A percentile compares a stretch with the other conserved stretches of the same genome.
These are phyloP conservation scores for Prinsepia uniflora DNA, from an alignment of 306 rosid species.

Conservation along the genomic window DNA sequence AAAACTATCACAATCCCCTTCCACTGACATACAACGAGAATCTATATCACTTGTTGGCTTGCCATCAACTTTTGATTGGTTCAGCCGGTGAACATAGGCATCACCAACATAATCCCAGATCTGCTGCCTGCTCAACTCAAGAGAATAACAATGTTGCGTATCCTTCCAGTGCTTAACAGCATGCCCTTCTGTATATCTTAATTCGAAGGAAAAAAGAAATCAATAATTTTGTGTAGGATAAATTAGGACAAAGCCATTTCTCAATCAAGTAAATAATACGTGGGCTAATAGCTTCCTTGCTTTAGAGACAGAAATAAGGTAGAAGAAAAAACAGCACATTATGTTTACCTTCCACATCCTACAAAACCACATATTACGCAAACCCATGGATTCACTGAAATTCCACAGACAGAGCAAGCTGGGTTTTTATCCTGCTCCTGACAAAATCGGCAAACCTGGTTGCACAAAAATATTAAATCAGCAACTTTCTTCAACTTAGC, in stretches of 20 bases:
- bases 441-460: conserved; percentile 82
- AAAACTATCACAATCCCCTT: conserved; percentile 68
- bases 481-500: conserved; percentile 21
- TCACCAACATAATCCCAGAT: conserved; percentile 97
- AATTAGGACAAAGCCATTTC: background rate
- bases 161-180: conserved; percentile 82
- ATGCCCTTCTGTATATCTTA: conserved; percentile 92
- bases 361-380: conserved; percentile 91
- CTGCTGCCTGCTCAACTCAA: conserved; percentile 80
- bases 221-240: background rate
- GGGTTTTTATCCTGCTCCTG: conserved; percentile 83
- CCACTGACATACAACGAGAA: conserved; percentile 44
- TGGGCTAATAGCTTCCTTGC: background rate
- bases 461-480: conserved; percentile 28
- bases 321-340: conserved; percentile 19
- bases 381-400: conserved; percentile 72
- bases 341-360: conserved; percentile 88
- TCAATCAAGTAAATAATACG: background rate
- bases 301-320: conserved; percentile 18
- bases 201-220: conserved; percentile 5
- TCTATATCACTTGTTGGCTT: conserved; percentile 52
- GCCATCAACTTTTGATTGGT: conserved; percentile 80
- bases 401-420: conserved; percentile 76
- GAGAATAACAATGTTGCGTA: conserved; percentile 89
- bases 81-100: conserved; percentile 79